Conservation (phyloP, 176 grass and related monocot genomes). For the Avena insularis region DNA sequence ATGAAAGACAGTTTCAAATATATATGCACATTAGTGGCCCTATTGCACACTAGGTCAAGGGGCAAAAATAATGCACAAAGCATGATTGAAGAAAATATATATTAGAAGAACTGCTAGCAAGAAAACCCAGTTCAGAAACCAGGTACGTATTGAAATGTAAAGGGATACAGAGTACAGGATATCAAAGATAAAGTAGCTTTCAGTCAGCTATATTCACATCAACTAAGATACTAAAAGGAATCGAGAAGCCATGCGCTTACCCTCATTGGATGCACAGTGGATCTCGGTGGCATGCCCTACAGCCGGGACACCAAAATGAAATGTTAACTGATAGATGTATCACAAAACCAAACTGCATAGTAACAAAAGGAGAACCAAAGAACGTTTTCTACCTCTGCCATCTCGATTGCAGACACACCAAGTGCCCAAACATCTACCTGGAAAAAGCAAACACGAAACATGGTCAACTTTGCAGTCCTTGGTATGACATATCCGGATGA, state of each 20-base stretch:
- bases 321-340: constrained; percentile 23
- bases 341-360: constrained; percentile 15
- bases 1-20: background rate
- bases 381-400: constrained; percentile 85
- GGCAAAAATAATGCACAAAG: background rate
- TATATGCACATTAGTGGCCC: background rate
- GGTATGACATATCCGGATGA: constrained; percentile 27
- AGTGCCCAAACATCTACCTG: constrained; percentile 99
- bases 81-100: constrained; percentile 19
- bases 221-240: constrained; percentile 45
- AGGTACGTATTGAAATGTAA: background rate
- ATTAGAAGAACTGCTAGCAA: constrained; percentile 31
- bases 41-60: constrained; percentile 25
- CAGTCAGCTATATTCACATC: constrained; percentile 18
- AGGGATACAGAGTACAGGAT: constrained; percentile 17
- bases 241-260: constrained; percentile 59
- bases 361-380: constrained; percentile 46
- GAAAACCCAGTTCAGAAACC: background rate
- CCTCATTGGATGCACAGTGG: constrained; percentile 98
- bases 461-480: constrained; percentile 35
- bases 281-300: constrained; percentile 96
- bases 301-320: constrained; percentile 44
- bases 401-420: constrained; percentile 98
- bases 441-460: constrained; percentile 31
- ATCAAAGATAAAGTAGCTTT: constrained; percentile 33